Conservation (phyloP, 2,329 filamentous ascomycete species). For the Arachnomyces sp. region DNA sequence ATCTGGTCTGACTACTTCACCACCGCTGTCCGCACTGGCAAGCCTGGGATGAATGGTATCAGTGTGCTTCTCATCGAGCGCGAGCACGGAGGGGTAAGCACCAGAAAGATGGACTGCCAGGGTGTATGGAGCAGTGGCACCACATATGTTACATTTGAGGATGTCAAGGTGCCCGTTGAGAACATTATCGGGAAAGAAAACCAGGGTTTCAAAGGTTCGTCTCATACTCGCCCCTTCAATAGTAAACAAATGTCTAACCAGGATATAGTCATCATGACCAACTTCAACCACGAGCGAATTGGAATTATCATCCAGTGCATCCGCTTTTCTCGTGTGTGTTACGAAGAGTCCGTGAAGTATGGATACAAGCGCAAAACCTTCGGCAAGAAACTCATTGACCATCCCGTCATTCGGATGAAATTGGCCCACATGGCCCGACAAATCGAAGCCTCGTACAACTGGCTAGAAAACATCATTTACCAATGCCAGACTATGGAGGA, state of each 20-base stretch:
- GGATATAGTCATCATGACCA: conserved; percentile 82
- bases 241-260: conserved; percentile 3
- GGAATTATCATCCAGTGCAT: conserved; percentile 97
- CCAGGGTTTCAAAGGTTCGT: conserved; percentile 76
- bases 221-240: not conserved
- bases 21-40: conserved; percentile 84
- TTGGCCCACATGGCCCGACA: conserved; percentile 97
- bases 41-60: conserved; percentile 84
- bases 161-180: conserved; percentile 99
- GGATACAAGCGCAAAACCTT: conserved; percentile 96
- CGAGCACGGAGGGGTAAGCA: conserved; percentile 73
- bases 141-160: conserved; percentile 96
- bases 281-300: conserved; percentile 99
- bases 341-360: conserved; percentile 93
- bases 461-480: conserved; percentile 91
- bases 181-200: conserved; percentile 97
- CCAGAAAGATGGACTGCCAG: conserved; percentile 95
- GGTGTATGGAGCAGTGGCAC: conserved; percentile 94
- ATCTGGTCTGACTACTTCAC: conserved; percentile 98
- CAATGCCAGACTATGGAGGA: conserved; percentile 91
- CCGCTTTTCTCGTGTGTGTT: conserved; percentile 93
- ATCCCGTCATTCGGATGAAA: conserved; percentile 95
- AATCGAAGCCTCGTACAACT: conserved; percentile 93
- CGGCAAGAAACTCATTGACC: conserved; percentile 91
- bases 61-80: conserved; percentile 89